phyloP scores from a whole-genome alignment of 345 rosid genomes.

The Citrus australasica region DNA sequence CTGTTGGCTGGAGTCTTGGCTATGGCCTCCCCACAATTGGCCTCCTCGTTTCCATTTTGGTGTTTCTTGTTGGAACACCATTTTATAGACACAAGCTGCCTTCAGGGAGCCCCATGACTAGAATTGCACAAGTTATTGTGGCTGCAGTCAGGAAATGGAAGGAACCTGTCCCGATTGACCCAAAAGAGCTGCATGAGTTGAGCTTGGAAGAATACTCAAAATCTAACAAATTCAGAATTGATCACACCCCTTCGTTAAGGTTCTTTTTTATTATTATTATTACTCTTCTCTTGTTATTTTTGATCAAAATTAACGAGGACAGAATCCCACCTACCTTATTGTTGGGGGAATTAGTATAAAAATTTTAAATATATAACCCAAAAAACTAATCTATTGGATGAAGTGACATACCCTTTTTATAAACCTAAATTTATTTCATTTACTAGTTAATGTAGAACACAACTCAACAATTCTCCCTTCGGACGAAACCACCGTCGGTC shows the following conservation, averaged over 20 bases:
- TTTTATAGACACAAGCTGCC: conserved; percentile 52
- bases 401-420: too few relatives aligned
- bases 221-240: conserved; percentile 30
- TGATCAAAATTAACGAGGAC: too few relatives aligned
- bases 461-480: too few relatives aligned
- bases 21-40: conserved; percentile 52
- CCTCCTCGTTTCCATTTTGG: conserved; percentile 29
- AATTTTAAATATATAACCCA: rapidly evolving
- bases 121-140: conserved; percentile 43
- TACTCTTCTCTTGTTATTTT: too few relatives aligned
- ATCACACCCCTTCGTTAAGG: conserved; percentile 50
- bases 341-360: too few relatives aligned
- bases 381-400: too few relatives aligned
- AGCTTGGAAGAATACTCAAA: conserved; percentile 29
- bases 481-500: too few relatives aligned
- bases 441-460: rapidly evolving
- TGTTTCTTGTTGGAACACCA: conserved; percentile 47
- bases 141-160: conserved; percentile 47
- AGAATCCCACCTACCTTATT: neutral
- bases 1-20: conserved; percentile 42
- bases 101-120: conserved; percentile 47
- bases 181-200: conserved; percentile 47
- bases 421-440: too few relatives aligned
- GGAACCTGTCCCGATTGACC: conserved; percentile 35
- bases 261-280: neutral